A percentile compares a stretch with the other conserved stretches of the same genome.
phyloP scores from a whole-genome alignment of 1,284 basidiomycete genomes.

The Leccinum subrobustum region DNA sequence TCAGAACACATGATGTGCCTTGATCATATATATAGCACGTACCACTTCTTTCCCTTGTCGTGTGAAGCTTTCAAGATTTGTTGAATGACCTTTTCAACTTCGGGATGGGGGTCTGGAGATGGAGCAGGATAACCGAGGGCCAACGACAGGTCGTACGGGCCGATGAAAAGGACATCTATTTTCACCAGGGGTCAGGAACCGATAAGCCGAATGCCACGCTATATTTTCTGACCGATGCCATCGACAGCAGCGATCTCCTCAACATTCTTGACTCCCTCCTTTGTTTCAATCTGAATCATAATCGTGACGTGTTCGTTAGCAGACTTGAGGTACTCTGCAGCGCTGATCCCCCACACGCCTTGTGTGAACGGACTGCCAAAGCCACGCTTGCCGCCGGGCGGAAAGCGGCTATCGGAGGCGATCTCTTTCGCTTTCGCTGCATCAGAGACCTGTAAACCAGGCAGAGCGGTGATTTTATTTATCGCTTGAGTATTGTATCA shows the following conservation, averaged over 20 bases:
- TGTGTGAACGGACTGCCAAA: slow-evolving; percentile 64
- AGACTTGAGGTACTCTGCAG: slow-evolving; percentile 49
- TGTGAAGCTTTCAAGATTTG: slow-evolving; percentile 54
- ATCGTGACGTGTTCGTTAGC: slow-evolving; percentile 60
- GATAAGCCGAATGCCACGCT: background rate
- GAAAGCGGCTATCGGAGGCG: slow-evolving; percentile 55
- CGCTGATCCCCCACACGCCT: slow-evolving; percentile 49
- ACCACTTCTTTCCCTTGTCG: slow-evolving; percentile 67
- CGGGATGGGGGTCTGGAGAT: slow-evolving; percentile 59
- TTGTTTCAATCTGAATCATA: slow-evolving; percentile 68
- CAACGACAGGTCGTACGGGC: slow-evolving; percentile 67
- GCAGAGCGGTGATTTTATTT: background rate
- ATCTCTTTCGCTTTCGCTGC: slow-evolving; percentile 56
- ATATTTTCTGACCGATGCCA: slow-evolving; percentile 50
- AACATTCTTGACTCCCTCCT: slow-evolving; percentile 57
- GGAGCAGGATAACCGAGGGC: slow-evolving; percentile 57
- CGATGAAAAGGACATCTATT: slow-evolving; percentile 59
- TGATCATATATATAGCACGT: slow-evolving; percentile 12
- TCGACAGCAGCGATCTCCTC: slow-evolving; percentile 61
- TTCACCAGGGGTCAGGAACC: background rate
- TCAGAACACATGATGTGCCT: background rate
- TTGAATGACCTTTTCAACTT: slow-evolving; percentile 62
- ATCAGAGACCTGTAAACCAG: slow-evolving; percentile 46
- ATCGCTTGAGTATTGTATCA: background rate
- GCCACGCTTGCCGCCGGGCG: slow-evolving; percentile 55